Conservation (phyloP, 1,284 basidiomycete species). For the Papiliotrema flavescens region DNA sequence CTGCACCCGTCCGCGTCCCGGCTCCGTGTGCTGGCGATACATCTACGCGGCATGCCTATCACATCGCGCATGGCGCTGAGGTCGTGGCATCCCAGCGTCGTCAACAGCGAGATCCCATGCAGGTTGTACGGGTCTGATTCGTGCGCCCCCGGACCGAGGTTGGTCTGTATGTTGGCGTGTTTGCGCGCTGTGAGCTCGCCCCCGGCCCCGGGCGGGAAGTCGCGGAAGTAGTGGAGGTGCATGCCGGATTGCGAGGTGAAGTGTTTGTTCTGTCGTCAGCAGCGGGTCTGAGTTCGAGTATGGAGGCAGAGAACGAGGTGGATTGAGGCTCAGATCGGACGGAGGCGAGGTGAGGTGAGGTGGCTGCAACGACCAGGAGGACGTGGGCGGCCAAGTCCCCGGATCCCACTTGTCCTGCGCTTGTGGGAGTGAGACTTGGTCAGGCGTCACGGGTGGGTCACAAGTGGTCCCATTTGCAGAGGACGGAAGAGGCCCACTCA, state of each 20-base stretch:
- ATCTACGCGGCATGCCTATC: slow-evolving; percentile 41
- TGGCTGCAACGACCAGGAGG: too few species aligned
- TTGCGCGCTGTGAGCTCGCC: slow-evolving; percentile 18
- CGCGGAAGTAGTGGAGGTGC: slow-evolving; percentile 36
- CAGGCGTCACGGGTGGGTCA: too few species aligned
- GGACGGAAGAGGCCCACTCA: slow-evolving; percentile 21
- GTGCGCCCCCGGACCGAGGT: slow-evolving; percentile 24
- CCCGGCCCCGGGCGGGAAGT: slow-evolving; percentile 27
- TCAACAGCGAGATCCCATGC: slow-evolving; percentile 39
- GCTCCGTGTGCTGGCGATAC: slow-evolving; percentile 27
- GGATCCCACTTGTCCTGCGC: too few species aligned
- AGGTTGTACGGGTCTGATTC: slow-evolving; percentile 22
- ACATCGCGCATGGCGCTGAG: slow-evolving; percentile 51
- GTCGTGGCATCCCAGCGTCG: slow-evolving; percentile 46
- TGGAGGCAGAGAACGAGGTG: too few species aligned
- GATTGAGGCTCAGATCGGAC: too few species aligned
- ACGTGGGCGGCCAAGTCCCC: too few species aligned
- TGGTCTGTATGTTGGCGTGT: slow-evolving; percentile 21
- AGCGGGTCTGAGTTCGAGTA: not conserved
- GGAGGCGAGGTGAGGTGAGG: too few species aligned
- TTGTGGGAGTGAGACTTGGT: too few species aligned
- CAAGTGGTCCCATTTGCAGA: too few species aligned
- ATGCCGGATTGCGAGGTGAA: slow-evolving; percentile 47
- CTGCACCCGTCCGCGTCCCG: slow-evolving; percentile 16
- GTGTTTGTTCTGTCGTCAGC: slow-evolving; percentile 38